Evolutionary conservation across 352 stramenopile species (phyloP).

Genomic region (Phytopythium ostracodes): DNA sequence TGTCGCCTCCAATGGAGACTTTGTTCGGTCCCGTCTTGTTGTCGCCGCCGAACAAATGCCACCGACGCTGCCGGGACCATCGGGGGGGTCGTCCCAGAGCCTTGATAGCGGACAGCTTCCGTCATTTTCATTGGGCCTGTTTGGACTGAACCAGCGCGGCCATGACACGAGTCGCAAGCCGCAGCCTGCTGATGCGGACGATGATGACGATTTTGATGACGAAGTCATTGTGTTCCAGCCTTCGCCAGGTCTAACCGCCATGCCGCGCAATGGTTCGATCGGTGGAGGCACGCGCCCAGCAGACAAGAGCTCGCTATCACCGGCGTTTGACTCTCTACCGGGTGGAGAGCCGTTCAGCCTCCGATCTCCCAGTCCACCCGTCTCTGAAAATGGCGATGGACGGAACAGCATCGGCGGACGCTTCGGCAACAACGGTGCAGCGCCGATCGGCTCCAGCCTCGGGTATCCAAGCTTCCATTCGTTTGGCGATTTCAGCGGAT

Average conservation of each 20-base stretch:
- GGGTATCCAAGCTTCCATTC: conserved; percentile 64
- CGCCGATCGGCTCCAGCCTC: conserved; percentile 35
- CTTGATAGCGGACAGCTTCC: background rate
- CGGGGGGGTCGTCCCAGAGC: background rate
- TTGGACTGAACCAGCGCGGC: conserved; percentile 11
- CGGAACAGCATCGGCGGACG: conserved; percentile 12
- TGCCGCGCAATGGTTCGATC: conserved; percentile 19
- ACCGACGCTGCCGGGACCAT: background rate
- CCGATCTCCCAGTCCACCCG: conserved; percentile 18
- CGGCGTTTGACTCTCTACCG: conserved; percentile 23
- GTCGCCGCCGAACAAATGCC: background rate
- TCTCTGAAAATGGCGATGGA: conserved; percentile 18
- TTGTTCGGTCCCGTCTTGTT: conserved; percentile 15
- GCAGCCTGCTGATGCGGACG: conserved; percentile 19
- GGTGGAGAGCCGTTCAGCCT: conserved; percentile 24
- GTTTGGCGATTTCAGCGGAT: conserved; percentile 42
- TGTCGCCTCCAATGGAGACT: conserved; percentile 17
- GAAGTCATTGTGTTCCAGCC: conserved; percentile 86
- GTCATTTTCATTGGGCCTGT: background rate
- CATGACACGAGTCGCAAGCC: conserved; percentile 10
- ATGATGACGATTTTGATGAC: conserved; percentile 79
- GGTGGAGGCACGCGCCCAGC: conserved; percentile 10
- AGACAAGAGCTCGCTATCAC: conserved; percentile 8
- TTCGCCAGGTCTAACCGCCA: conserved; percentile 30
- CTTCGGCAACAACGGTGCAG: conserved; percentile 15